Evolutionary conservation across 768 basidiomycete species (phyloP).

Genomic region (Chalciporus chontae): DNA sequence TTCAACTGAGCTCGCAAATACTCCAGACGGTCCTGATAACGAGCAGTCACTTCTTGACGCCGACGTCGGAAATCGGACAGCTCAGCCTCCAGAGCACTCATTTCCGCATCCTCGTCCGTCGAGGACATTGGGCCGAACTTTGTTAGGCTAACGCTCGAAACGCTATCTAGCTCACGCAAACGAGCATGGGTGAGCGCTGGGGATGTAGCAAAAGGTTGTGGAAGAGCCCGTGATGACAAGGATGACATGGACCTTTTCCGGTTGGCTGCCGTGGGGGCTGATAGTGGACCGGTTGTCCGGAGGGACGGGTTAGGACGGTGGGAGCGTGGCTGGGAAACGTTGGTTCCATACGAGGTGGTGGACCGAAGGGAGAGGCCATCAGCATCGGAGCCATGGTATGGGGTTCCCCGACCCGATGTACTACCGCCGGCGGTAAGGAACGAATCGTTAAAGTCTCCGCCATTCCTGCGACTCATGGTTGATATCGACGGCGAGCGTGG

Average conservation of each 20-base stretch:
- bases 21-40: conserved; percentile 75
- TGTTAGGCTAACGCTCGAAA: conserved; percentile 50
- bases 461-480: conserved; percentile 22
- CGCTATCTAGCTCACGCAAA: conserved; percentile 35
- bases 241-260: conserved; percentile 65
- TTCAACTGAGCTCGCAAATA: conserved; percentile 80
- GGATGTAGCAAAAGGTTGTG: conserved; percentile 33
- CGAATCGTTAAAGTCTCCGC: conserved; percentile 24
- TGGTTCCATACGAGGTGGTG: conserved; percentile 47
- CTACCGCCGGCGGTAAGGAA: conserved; percentile 23
- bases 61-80: conserved; percentile 67
- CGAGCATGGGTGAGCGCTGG: conserved; percentile 28
- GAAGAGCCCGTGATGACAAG: conserved; percentile 45
- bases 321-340: conserved; percentile 45
- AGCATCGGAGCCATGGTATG: conserved; percentile 36
- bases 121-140: conserved; percentile 30
- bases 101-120: conserved; percentile 36
- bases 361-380: conserved; percentile 55
- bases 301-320: conserved; percentile 38
- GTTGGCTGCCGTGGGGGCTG: conserved; percentile 31
- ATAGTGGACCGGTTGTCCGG: conserved; percentile 32
- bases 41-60: conserved; percentile 63
- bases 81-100: conserved; percentile 47
- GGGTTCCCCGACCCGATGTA: conserved; percentile 30
- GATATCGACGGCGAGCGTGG: conserved; percentile 32